Evolutionary conservation across 106 monocot genomes (phyloP).

Genomic region (Apostasia shenzhenica): DNA sequence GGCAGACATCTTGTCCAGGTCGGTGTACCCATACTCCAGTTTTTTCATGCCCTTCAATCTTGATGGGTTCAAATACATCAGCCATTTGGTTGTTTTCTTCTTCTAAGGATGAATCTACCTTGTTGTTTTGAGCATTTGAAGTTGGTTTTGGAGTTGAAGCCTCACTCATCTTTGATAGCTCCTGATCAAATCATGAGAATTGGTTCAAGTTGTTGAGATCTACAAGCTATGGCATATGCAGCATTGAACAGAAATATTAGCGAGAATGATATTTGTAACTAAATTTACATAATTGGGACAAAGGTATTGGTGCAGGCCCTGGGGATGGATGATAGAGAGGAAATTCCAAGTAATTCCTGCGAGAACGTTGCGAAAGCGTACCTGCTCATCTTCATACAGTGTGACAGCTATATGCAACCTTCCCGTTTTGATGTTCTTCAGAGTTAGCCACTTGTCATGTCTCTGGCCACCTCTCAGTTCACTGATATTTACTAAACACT

Average conservation of each 20-base stretch:
- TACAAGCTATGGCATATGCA: neutral
- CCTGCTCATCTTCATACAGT: conserved; percentile 46
- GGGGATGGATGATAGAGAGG: neutral
- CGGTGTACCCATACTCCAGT: conserved; percentile 25
- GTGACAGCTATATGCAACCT: conserved; percentile 76
- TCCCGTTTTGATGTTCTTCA: conserved; percentile 72
- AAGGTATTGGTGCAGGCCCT: neutral
- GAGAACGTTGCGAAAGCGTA: neutral
- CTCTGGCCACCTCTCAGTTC: conserved; percentile 63
- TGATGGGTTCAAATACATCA: conserved; percentile 21
- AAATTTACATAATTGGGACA: neutral
- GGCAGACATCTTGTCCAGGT: conserved; percentile 10
- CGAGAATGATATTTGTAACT: too few relatives aligned
- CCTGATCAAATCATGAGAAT: neutral
- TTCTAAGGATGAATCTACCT: conserved; percentile 1
- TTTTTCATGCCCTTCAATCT: conserved; percentile 19
- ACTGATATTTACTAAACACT: conserved; percentile 45
- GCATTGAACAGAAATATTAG: neutral
- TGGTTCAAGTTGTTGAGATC: too few relatives aligned
- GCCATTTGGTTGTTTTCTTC: neutral
- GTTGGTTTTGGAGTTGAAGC: neutral
- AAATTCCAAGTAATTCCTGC: too few relatives aligned
- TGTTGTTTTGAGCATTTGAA: conserved; percentile 7
- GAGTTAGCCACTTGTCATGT: conserved; percentile 75
- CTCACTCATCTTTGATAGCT: conserved; percentile 1